Evolutionary conservation across 2,329 filamentous ascomycete species (phyloP).

Genomic region (Microascus cirrosus): DNA sequence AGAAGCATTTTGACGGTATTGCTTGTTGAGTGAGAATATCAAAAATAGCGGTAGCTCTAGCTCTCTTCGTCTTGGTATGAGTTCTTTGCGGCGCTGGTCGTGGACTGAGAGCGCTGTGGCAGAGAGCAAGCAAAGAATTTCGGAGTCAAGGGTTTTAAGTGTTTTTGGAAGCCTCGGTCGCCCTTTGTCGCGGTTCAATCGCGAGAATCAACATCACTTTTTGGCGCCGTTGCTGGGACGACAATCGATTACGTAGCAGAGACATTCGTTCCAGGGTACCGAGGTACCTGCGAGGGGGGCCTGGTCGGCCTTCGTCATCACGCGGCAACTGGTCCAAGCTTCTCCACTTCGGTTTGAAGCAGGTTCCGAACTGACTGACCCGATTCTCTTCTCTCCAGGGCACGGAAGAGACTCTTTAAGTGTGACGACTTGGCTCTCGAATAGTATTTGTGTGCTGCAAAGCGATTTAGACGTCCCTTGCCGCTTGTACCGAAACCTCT

Average conservation of each 20-base stretch:
- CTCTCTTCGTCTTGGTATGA: background rate
- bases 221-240: constrained; percentile 16
- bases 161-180: background rate
- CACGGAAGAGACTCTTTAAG: background rate
- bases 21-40: background rate
- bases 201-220: constrained; percentile 4
- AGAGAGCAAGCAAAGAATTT: background rate
- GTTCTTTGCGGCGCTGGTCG: background rate
- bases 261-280: background rate
- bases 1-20: constrained; percentile 62
- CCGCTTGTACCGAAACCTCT: background rate
- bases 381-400: background rate
- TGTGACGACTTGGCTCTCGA: background rate
- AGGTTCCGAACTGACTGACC: background rate
- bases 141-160: background rate
- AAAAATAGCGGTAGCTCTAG: background rate
- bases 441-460: background rate
- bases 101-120: background rate
- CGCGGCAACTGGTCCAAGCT: background rate
- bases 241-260: constrained; percentile 13
- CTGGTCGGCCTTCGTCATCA: constrained; percentile 4
- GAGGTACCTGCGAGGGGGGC: background rate
- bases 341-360: background rate
- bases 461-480: background rate
- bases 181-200: background rate